These are phyloP conservation scores for Ploettnerulaceae sp. DNA, from an alignment of 2,329 filamentous ascomycete species.

Conservation along the genomic window DNA sequence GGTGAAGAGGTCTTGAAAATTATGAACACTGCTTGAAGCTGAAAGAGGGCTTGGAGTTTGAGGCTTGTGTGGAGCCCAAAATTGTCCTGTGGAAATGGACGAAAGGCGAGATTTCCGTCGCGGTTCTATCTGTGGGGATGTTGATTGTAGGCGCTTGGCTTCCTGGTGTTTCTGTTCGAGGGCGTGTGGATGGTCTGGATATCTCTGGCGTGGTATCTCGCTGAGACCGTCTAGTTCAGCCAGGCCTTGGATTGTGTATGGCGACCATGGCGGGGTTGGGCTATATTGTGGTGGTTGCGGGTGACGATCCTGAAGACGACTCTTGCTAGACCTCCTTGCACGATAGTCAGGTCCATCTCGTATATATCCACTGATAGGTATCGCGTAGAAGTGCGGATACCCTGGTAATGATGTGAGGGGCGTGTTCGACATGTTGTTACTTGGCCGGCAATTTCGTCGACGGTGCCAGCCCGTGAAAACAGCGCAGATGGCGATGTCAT, in stretches of 20 bases:
- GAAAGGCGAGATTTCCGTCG: neutral
- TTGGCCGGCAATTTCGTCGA: neutral
- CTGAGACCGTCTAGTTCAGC: slow-evolving; percentile 3
- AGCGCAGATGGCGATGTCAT: neutral
- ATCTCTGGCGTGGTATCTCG: neutral
- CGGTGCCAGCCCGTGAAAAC: neutral
- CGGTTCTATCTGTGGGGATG: neutral
- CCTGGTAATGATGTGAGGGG: slow-evolving; percentile 10
- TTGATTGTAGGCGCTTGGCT: neutral
- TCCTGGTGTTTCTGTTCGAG: neutral
- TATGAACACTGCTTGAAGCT: neutral
- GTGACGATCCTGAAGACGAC: neutral
- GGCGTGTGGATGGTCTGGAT: neutral
- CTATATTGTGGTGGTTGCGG: slow-evolving; percentile 1
- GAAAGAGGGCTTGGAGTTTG: slow-evolving; percentile 4
- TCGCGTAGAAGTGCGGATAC: slow-evolving; percentile 9
- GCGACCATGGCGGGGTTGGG: neutral
- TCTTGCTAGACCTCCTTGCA: neutral
- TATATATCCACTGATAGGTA: slow-evolving; percentile 6
- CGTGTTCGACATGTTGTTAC: neutral
- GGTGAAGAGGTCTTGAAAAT: neutral
- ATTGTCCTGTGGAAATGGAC: neutral
- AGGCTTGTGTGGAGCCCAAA: slow-evolving; percentile 1
- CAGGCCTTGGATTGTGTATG: slow-evolving; percentile 2
- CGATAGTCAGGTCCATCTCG: slow-evolving; percentile 1